Percentiles rank a stretch among this genome's conserved stretches.
phyloP scores from a whole-genome alignment of 257 asterid species.

The Nicotiana paniculata region DNA sequence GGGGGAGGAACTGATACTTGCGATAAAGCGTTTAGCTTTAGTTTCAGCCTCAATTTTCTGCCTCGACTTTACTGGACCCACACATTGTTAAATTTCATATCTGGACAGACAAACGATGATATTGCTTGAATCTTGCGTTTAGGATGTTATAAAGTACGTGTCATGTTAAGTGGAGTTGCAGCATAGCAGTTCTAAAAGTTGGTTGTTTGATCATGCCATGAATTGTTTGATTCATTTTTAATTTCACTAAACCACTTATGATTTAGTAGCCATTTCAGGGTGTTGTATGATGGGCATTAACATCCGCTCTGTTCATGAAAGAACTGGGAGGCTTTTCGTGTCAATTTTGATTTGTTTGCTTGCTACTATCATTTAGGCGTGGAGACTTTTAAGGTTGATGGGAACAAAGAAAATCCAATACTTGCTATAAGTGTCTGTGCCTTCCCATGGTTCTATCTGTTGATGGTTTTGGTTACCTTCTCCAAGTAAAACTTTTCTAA shows the following conservation, averaged over 20 bases:
- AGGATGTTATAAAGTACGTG: neutral
- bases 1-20: neutral
- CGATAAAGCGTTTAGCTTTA: neutral
- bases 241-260: neutral
- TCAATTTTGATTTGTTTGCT: neutral
- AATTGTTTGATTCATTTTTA: neutral
- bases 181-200: neutral
- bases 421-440: neutral
- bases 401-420: neutral
- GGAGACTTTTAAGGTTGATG: neutral
- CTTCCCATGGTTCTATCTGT: neutral
- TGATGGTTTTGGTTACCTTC: neutral
- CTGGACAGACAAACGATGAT: neutral
- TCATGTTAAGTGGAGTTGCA: neutral
- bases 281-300: neutral
- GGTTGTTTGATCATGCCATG: conserved; percentile 1
- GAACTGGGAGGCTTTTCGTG: neutral
- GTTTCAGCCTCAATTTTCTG: neutral
- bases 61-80: conserved; percentile 7
- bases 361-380: neutral
- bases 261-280: neutral
- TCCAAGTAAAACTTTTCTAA: neutral
- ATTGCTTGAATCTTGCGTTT: neutral
- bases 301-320: neutral
- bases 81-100: neutral